These are phyloP conservation scores for Beauveria rudraprayagi DNA, from an alignment of 2,329 filamentous ascomycete species.

Conservation along the genomic window DNA sequence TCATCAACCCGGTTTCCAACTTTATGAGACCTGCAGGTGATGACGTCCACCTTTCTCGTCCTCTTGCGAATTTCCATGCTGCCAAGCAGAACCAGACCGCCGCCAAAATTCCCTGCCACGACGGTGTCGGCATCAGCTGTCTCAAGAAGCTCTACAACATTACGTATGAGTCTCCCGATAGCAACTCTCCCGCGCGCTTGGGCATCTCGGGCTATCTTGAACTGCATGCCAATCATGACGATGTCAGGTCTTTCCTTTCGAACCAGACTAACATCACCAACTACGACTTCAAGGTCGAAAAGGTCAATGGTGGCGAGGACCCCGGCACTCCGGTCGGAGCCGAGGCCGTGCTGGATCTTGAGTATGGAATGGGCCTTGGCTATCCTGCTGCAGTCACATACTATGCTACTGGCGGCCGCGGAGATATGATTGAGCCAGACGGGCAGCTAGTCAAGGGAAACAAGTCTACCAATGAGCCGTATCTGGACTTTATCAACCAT, in stretches of 20 bases:
- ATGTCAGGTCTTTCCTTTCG: conserved; percentile 26
- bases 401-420: conserved; percentile 31
- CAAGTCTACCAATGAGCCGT: conserved; percentile 36
- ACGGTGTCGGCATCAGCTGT: conserved; percentile 22
- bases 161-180: conserved; percentile 17
- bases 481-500: conserved; percentile 36
- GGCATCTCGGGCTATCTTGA: conserved; percentile 34
- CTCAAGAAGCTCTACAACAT: conserved; percentile 32
- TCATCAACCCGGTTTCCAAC: conserved; percentile 31
- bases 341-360: conserved; percentile 32
- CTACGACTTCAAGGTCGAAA: conserved; percentile 21
- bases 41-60: neutral
- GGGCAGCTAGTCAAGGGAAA: conserved; percentile 5
- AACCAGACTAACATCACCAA: conserved; percentile 16
- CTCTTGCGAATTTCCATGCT: neutral
- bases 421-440: conserved; percentile 21
- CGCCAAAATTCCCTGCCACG: conserved; percentile 18
- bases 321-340: conserved; percentile 25
- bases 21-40: conserved; percentile 24
- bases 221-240: conserved; percentile 28
- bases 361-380: conserved; percentile 30
- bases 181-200: conserved; percentile 22
- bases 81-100: conserved; percentile 12
- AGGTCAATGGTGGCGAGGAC: conserved; percentile 29
- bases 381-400: conserved; percentile 29